Evolutionary conservation across 2,329 filamentous ascomycete genomes (phyloP), one percentile per base, ranked within the genome.

Genomic region (Acrodontium crateriforme): DNA sequence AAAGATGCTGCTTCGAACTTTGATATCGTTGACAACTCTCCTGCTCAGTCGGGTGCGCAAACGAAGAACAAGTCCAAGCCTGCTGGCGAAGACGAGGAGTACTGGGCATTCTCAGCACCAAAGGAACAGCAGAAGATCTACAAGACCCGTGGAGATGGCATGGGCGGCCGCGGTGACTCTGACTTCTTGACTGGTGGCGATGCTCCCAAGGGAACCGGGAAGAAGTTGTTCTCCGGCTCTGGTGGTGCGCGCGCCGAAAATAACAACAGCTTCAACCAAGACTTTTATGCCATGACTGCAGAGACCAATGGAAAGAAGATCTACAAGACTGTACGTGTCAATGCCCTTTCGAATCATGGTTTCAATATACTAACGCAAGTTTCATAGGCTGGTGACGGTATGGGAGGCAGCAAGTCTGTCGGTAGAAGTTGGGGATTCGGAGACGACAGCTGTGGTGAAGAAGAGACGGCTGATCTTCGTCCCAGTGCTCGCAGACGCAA

Each of bases 1-100:
- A 80, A 74, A 22, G 81, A 91, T 44, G 76, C 78, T 11, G 74
- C 85, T 48, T 60, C 74, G 2, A 83, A 95, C 54, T 94, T 93
- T 48, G 74, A 89, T 36, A 69, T 94, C 45, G 63, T 71, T 29
- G 85, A 95, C 49, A 75, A 85, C 31, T 68, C 68, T 18, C 69
- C 70, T 27, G 58, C 63, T 10, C n/a, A n/a, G n/a, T n/a, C n/a
- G n/a, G n/a, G n/a, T n/a, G 64, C 60, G 6, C 61, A 66, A 14
- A 36, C 34, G 30, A 56, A 60, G 23, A 44, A 45, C 28, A 45
- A 52, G 24, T 35, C 44, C 14, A 41, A 43, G 26, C 28, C 25
- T 22, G 10, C 29, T 15, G 18, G 14, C 14, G 33, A 35, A 17
- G 3, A 24, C 11, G 30, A 36, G 6, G n/a, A 12, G 13, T 16